Evolutionary conservation across 495 filamentous ascomycete species (phyloP).

Genomic region (Penicillium longicatenatum): DNA sequence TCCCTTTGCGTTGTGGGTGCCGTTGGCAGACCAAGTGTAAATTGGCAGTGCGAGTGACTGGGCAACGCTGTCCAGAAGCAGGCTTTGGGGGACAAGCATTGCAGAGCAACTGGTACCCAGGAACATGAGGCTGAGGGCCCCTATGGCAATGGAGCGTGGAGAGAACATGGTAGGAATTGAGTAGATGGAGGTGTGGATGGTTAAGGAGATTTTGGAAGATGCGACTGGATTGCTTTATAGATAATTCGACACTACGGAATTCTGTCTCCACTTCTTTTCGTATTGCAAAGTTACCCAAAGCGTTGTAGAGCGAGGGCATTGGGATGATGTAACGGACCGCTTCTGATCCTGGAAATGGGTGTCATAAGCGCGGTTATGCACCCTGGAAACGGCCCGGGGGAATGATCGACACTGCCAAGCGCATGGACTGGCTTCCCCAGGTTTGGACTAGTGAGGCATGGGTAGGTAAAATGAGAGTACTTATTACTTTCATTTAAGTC

Average conservation of each 20-base stretch:
- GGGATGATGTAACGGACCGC: conserved; percentile 15
- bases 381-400: conserved; percentile 8
- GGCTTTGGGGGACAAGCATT: conserved; percentile 19
- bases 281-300: conserved; percentile 4
- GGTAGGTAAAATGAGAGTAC: too few species aligned
- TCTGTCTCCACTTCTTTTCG: conserved; percentile 8
- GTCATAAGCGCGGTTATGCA: conserved; percentile 14
- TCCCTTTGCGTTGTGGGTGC: conserved; percentile 30
- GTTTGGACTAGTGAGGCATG: too few species aligned
- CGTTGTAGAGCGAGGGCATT: conserved; percentile 8
- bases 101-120: background rate
- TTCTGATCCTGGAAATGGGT: conserved; percentile 10
- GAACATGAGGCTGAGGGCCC: background rate
- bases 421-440: background rate
- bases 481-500: too few species aligned
- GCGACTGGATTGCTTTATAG: conserved; percentile 10
- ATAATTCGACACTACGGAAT: background rate
- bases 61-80: conserved; percentile 20
- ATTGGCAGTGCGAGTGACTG: conserved; percentile 23
- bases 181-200: background rate
- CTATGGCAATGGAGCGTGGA: background rate
- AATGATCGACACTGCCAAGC: conserved; percentile 7
- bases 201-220: background rate
- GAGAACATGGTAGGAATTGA: conserved; percentile 2
- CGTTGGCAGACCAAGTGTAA: conserved; percentile 32